These are phyloP conservation scores for Arthrinium phaeospermum DNA, from an alignment of 2,329 filamentous ascomycete species.

Conservation along the genomic window DNA sequence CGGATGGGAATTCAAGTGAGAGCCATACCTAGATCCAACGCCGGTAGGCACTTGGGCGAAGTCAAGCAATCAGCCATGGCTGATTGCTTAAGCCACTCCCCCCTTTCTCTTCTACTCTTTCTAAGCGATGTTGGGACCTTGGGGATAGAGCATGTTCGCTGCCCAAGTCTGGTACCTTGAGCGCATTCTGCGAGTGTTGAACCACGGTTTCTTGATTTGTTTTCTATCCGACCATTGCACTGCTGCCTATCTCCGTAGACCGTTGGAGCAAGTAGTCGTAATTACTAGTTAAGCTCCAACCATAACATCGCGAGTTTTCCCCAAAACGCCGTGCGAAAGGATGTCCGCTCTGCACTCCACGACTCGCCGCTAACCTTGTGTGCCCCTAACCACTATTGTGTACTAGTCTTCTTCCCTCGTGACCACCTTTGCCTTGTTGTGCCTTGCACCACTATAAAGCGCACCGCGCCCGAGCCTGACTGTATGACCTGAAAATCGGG, in stretches of 20 bases:
- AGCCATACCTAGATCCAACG: background rate
- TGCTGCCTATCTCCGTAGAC: background rate
- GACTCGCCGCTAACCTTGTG: background rate
- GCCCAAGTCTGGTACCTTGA: background rate
- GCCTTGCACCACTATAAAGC: background rate
- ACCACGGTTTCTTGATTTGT: background rate
- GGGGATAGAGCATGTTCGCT: background rate
- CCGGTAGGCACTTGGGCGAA: background rate
- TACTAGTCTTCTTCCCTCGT: background rate
- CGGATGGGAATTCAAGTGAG: background rate
- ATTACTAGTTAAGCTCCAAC: background rate
- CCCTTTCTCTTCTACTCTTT: background rate
- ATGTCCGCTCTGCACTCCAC: background rate
- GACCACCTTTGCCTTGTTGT: background rate
- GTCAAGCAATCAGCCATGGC: background rate
- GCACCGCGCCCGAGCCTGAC: background rate
- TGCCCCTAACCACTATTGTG: background rate
- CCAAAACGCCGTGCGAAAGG: background rate
- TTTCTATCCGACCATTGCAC: background rate
- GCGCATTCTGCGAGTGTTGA: background rate
- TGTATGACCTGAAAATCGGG: background rate
- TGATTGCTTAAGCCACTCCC: background rate
- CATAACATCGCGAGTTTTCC: background rate
- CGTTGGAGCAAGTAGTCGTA: background rate
- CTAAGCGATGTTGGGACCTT: background rate